Conservation (phyloP, 495 filamentous ascomycete genomes). For the Barbatosphaeria neglecta region DNA sequence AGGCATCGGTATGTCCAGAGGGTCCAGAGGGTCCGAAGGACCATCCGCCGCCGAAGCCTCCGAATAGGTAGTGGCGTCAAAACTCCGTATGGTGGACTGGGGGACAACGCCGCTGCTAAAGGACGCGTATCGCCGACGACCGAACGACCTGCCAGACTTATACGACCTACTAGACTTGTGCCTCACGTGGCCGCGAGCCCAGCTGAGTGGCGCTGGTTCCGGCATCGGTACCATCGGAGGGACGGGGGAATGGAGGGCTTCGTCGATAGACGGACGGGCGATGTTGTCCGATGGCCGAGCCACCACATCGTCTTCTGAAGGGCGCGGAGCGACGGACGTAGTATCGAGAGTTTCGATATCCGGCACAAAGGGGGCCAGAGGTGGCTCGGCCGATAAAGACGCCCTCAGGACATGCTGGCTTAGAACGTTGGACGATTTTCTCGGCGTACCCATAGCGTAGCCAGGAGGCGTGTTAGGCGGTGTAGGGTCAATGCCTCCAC, state of each 20-base stretch:
- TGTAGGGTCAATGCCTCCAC: conserved; percentile 33
- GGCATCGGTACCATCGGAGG: too few species aligned
- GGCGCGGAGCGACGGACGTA: neutral
- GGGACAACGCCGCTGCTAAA: conserved; percentile 60
- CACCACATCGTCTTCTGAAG: conserved; percentile 10
- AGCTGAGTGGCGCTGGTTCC: conserved; percentile 15
- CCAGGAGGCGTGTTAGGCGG: conserved; percentile 44
- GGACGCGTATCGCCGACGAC: conserved; percentile 44
- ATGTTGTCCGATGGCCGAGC: conserved; percentile 17
- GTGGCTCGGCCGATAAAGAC: conserved; percentile 16
- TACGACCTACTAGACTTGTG: conserved; percentile 28
- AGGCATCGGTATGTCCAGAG: conserved; percentile 26
- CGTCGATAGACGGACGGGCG: conserved; percentile 19
- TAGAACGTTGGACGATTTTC: conserved; percentile 39
- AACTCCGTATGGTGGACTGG: conserved; percentile 45
- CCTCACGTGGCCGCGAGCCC: conserved; percentile 21
- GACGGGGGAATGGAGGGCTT: conserved; percentile 9
- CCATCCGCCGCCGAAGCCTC: conserved; percentile 22
- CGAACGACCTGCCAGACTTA: conserved; percentile 23
- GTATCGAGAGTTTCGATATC: conserved; percentile 21
- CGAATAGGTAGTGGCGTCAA: conserved; percentile 47
- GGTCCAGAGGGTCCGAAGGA: too few species aligned
- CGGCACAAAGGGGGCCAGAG: conserved; percentile 28
- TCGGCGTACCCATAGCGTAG: conserved; percentile 25
- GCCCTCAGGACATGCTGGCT: conserved; percentile 25